Percentiles rank a stretch among this genome's conserved stretches.
Conservation (phyloP, 164 flowering plant genomes). For the Stephania cephalantha region DNA sequence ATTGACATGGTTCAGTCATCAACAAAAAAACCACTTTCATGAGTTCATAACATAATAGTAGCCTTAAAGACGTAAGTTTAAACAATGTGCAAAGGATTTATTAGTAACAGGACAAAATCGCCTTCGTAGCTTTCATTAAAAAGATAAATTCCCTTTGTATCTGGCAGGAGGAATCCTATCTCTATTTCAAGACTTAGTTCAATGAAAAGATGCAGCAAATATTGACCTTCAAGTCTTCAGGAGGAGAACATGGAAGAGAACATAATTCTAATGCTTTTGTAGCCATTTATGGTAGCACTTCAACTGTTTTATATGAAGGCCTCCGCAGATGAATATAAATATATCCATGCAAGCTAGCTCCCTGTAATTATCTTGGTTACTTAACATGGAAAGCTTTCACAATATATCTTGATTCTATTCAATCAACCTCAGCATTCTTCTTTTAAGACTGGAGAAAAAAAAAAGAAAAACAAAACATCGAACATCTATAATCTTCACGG, state of each 20-base stretch:
- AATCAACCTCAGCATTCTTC: neutral
- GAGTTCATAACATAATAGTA: no score
- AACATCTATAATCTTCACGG: no score
- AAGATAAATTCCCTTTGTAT: no score
- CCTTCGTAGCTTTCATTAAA: no score
- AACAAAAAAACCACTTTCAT: neutral
- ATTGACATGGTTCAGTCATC: neutral
- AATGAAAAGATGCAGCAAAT: neutral
- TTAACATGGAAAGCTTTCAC: neutral
- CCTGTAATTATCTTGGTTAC: neutral
- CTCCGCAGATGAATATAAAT: neutral
- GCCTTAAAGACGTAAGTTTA: no score
- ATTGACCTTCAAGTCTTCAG: neutral
- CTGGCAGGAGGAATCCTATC: no score
- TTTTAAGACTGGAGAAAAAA: no score
- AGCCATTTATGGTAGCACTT: neutral
- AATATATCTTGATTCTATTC: neutral
- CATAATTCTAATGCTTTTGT: neutral
- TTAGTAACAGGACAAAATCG: no score
- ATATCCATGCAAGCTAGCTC: neutral
- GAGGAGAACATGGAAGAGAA: neutral
- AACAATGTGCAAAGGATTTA: no score
- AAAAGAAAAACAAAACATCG: no score
- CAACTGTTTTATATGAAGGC: neutral
- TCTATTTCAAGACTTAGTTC: no score